Evolutionary conservation across 2,329 filamentous ascomycete genomes (phyloP), one percentile per base, ranked within the genome.

Genomic region (Diaporthe longicolla): DNA sequence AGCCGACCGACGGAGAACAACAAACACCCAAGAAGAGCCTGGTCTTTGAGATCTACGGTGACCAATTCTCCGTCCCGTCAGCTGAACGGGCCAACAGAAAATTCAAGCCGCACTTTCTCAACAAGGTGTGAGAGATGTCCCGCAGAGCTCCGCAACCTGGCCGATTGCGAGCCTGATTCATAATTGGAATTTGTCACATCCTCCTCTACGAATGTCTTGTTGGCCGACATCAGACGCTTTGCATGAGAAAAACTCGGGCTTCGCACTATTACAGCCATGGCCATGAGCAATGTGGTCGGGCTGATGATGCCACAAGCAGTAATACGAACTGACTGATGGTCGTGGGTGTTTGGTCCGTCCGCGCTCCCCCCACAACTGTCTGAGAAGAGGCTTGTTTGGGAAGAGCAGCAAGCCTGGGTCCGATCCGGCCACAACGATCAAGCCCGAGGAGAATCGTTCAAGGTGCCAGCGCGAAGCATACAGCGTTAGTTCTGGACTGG

Each of bases 21-120:
- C 11, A n/a, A 21, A n/a, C 52, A 3, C 45, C 69, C 75, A 72
- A 2, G 26, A 76, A 29, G 75, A 78, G 76, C 3, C 72, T 98
- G 79, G 88, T 92, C 0, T 97, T 98, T 79, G 96, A 98, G 82
- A 86, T 98, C 1, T 89, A 96, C 76, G 97, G 97, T 3, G 93
- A 95, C 78, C 94, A 97, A 81, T 95, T 98, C 80, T 91, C 95
- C 87, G 91, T 92, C 77, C 89, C 95, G 15, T 92, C 96, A 3
- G 91, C 93, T 21, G 96, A 98, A 81, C 87, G 97, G 29, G 94
- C 95, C 65, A 97, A 93, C 79, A 95, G 91, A 84, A 98, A 98
- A 85, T 97, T 97, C 84, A 98, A 97, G 84, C 88, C 90, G 80
- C 95, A 96, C 81, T 95, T 94, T 79, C 86, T 95, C 76, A 88